Percentiles rank a stretch among this genome's conserved stretches.
These are phyloP conservation scores for Hydnomerulius pinastri DNA, from an alignment of 768 basidiomycete genomes.

Conservation along the genomic window DNA sequence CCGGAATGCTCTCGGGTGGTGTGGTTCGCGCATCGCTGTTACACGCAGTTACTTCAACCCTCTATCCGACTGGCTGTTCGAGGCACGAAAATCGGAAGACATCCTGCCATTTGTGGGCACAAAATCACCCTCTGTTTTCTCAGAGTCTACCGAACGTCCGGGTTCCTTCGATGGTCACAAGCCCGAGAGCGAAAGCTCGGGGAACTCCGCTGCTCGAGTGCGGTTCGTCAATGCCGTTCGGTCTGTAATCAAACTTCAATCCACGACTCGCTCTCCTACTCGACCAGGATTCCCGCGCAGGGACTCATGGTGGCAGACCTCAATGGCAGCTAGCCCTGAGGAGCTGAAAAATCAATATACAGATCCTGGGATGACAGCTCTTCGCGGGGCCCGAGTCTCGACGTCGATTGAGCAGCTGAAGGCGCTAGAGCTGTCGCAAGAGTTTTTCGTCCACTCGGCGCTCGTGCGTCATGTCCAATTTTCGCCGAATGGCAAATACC, in stretches of 20 bases:
- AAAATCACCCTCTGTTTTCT: background rate
- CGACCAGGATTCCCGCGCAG: constrained; percentile 27
- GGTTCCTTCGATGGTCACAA: background rate
- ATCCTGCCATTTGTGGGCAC: background rate
- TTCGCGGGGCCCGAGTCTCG: constrained; percentile 41
- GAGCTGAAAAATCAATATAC: constrained; percentile 16
- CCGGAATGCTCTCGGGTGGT: constrained; percentile 24
- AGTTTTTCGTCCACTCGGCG: constrained; percentile 44
- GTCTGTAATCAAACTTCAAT: constrained; percentile 43
- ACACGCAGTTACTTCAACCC: constrained; percentile 10
- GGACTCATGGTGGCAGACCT: constrained; percentile 30
- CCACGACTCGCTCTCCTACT: constrained; percentile 21
- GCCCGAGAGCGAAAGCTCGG: constrained; percentile 16
- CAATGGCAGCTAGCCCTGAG: background rate
- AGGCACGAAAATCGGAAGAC: background rate
- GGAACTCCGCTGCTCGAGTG: constrained; percentile 24
- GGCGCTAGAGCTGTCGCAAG: constrained; percentile 38
- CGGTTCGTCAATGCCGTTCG: constrained; percentile 45
- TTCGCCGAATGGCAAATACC: constrained; percentile 54
- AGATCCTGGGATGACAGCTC: constrained; percentile 20
- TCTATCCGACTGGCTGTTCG: constrained; percentile 13
- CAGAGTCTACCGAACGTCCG: constrained; percentile 8
- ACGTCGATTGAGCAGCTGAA: constrained; percentile 42
- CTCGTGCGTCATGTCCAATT: constrained; percentile 57
- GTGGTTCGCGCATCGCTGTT: constrained; percentile 11